Conservation (phyloP, 345 rosid species). For the Bruguiera gymnorhiza region DNA sequence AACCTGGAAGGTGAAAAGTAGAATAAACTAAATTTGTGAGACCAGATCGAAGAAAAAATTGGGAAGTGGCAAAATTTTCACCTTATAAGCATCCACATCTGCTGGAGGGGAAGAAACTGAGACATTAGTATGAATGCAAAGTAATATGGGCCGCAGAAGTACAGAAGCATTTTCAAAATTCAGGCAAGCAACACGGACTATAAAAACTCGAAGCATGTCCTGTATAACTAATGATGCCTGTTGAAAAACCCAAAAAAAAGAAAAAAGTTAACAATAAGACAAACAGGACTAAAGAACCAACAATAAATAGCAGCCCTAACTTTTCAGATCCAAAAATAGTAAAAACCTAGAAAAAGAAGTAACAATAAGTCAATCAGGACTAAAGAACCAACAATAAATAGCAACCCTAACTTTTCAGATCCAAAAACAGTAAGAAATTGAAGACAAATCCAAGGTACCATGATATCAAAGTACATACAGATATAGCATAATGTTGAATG, state of each 20-base stretch:
- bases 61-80: conserved; percentile 29
- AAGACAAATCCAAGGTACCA: too few species aligned
- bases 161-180: conserved; percentile 66
- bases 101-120: conserved; percentile 42
- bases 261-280: too few species aligned
- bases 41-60: conserved; percentile 13
- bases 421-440: too few species aligned
- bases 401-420: too few species aligned
- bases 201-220: conserved; percentile 94
- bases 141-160: conserved; percentile 71
- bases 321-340: too few species aligned
- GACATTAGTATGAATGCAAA: conserved; percentile 50
- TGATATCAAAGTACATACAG: conserved; percentile 51
- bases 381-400: too few species aligned
- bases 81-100: conserved; percentile 76
- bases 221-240: conserved; percentile 85
- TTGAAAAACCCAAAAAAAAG: conserved; percentile 6
- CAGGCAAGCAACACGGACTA: conserved; percentile 74
- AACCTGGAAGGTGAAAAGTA: conserved; percentile 46
- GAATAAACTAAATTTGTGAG: conserved; percentile 16
- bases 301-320: too few species aligned
- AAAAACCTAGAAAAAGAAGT: background rate
- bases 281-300: too few species aligned
- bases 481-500: conserved; percentile 83
- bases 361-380: too few species aligned